Evolutionary conservation across 768 basidiomycete species (phyloP).

Genomic region (Cyclocybe cylindracea): DNA sequence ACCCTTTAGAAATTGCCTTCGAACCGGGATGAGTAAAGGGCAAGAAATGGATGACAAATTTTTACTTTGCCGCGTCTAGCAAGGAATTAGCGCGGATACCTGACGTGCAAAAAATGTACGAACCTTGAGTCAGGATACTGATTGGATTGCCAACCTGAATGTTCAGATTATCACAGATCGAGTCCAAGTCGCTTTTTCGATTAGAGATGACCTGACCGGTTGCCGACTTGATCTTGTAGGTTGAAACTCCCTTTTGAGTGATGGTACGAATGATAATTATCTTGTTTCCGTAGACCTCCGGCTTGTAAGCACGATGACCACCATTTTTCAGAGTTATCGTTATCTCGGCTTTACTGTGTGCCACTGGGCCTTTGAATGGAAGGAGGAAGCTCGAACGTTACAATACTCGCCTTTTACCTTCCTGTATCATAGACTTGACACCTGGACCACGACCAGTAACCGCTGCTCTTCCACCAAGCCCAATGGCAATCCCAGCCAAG

Average conservation of each 20-base stretch:
- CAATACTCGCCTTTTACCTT: slow-evolving; percentile 2
- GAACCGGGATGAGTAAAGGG: background rate
- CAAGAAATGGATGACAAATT: no score
- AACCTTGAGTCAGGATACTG: slow-evolving; percentile 11
- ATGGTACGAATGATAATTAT: slow-evolving; percentile 6
- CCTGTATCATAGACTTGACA: slow-evolving; percentile 2
- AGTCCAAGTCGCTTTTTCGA: slow-evolving; percentile 2
- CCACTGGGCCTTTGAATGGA: background rate
- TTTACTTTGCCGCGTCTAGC: no score
- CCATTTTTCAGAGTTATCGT: slow-evolving; percentile 7
- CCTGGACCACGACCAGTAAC: slow-evolving; percentile 9
- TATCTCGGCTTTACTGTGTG: slow-evolving; percentile 4
- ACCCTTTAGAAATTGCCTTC: slow-evolving; percentile 3
- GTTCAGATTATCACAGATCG: slow-evolving; percentile 4
- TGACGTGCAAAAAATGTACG: background rate
- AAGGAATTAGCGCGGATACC: no score
- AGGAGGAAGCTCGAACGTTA: background rate
- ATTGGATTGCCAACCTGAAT: slow-evolving; percentile 14
- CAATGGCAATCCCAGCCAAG: slow-evolving; percentile 7
- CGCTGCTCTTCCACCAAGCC: slow-evolving; percentile 3
- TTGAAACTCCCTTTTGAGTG: background rate
- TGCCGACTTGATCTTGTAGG: slow-evolving; percentile 6
- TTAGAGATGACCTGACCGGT: slow-evolving; percentile 1
- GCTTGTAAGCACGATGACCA: slow-evolving; percentile 4
- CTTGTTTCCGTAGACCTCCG: slow-evolving; percentile 3